Base-by-base conservation (phyloP, 1,139 yeast species). In the Torulaspora globosa region DNA sequence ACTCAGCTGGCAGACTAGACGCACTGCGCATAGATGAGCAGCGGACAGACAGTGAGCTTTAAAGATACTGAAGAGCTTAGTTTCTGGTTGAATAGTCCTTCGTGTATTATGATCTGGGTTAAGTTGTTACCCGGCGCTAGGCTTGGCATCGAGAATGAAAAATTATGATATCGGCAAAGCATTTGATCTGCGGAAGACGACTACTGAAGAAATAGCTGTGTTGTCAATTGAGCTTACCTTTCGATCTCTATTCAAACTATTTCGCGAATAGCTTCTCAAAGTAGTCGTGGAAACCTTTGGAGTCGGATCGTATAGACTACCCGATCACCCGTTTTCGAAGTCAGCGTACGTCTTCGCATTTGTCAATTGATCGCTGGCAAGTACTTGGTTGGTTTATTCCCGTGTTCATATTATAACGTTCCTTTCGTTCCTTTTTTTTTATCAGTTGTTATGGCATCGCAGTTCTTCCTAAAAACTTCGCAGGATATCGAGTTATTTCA, bases 401-500 rank as follows among this genome's bases (percentile, higher is more conserved):
- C 23, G 27, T 40, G 27, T 29, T 12, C 21, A 16, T 33, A 28
- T 24, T 16, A 15, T 12, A 23, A 12, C 38, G 29, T 23, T 33
- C 24, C 15, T 11, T 14, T 18, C 11, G 10, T 36, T 5, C 5
- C 26, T n/a, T 18, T 16, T 3, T 23, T 4, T 24, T 6, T 8
- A 24, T 11, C 9, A 11, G 27, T 19, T n/a, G 23, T 18, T n/a
- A 65, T 65, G 69, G 50, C 68, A 12, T 63, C 67, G 30, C 68
- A 63, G 48, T 58, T 65, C 44, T 62, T 60, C 43, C 53, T 65
- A 11, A 64, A 62, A 50, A 65, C 68, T 5, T 53, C 59, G 23
- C 60, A 63, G 43, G 64, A 58, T 38, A 62, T 63, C 14, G 65
- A 63, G 46, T 44, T 63, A 23, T 72, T 71, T 53, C 62, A 63